Conservation (phyloP, 768 basidiomycete species). For the Rhodosporidiobolus sp. region DNA sequence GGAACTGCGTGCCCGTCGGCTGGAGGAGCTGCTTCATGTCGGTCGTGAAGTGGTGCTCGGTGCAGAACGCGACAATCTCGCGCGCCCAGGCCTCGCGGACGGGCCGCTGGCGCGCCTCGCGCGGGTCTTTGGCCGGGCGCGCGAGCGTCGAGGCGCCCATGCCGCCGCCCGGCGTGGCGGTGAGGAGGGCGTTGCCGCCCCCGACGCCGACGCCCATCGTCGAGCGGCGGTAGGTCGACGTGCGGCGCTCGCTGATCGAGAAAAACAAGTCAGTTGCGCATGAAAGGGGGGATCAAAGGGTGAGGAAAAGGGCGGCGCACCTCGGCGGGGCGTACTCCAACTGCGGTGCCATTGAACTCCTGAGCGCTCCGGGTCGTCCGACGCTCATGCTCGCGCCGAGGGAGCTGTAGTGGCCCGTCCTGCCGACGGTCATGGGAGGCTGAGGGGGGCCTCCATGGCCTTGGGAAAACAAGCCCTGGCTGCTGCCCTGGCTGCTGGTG, state of each 20-base stretch:
- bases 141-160: conserved; percentile 6
- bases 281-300: neutral
- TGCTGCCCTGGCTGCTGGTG: neutral
- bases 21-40: conserved; percentile 63
- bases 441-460: conserved; percentile 27
- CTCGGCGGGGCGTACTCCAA: conserved; percentile 27
- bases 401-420: conserved; percentile 9
- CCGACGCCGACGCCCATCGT: conserved; percentile 15
- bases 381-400: conserved; percentile 26
- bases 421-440: conserved; percentile 24
- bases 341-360: conserved; percentile 14
- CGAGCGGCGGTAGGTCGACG: conserved; percentile 32
- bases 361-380: conserved; percentile 2
- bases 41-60: conserved; percentile 32
- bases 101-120: conserved; percentile 5
- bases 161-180: conserved; percentile 20
- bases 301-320: neutral
- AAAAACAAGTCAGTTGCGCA: neutral
- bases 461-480: conserved; percentile 29
- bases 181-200: neutral
- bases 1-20: conserved; percentile 82
- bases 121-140: conserved; percentile 16
- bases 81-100: conserved; percentile 24
- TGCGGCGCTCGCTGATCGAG: conserved; percentile 25
- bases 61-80: conserved; percentile 41